Evolutionary conservation across 2,329 filamentous ascomycete species (phyloP), one percentile per base, ranked within the genome.

Genomic region (Beauveria asiatica): DNA sequence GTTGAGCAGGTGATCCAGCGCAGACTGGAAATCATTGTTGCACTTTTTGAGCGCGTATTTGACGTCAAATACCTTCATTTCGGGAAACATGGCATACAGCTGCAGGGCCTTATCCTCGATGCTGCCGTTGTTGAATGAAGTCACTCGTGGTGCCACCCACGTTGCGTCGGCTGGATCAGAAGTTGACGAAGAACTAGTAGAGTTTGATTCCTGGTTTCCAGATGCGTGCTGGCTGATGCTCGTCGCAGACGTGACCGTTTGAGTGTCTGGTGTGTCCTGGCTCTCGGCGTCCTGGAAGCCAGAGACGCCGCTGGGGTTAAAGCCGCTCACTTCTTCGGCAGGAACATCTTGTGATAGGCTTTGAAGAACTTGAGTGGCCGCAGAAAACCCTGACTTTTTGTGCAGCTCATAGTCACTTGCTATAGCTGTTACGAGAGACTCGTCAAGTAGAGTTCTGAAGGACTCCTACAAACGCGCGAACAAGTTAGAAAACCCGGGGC

Each of bases 1-100:
- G 65, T 89, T 95, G 37, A 97, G 80, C 13, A 97, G 76, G 61
- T 91, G 85, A 66, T 96, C 91, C 63, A 95, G 85, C 1, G 90
- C 84, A 16, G 79, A 78, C 61, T 86, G 83, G 44, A 89, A 82
- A 64, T 90, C 83, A 0, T 86, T 83, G 11, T 82, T 79, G 33
- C 80, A 83, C 67, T 90, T 89, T 64, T 83, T 83, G 55, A 96
- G 73, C 0, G 85, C 83, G 63, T 86, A 82, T 46, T 77, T 76
- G 30, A 96, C 79, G 46, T 89, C 86, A 52, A 85, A 83, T 0
- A 76, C 75, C 51, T 85, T 86, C 46, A 92, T 77, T 1, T 80
- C 82, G 0, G 86, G 83, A 66, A 97, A 96, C 70, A 94, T 88
- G 25, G 83, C 80, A 10, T 77, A 75, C 19, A 97, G 80, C 55